Conservation (phyloP, 148 eudicot species). For the Polygonum maritimum region DNA sequence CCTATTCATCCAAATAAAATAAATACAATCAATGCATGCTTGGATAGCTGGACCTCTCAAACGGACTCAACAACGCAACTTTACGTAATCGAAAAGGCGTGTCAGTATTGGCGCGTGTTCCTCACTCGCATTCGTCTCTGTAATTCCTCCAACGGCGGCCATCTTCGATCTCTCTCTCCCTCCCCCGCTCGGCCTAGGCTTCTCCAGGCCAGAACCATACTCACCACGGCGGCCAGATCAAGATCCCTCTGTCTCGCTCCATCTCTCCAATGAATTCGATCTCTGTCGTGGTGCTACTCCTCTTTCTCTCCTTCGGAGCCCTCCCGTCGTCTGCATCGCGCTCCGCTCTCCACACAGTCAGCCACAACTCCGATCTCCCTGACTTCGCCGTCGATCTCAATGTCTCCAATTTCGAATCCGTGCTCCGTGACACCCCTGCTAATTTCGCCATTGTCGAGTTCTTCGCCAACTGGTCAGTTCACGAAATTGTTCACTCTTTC, state of each 20-base stretch:
- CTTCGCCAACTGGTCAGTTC: conserved; percentile 76
- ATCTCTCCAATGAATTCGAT: conserved; percentile 13
- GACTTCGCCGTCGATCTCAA: conserved; percentile 71
- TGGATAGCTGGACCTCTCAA: neutral
- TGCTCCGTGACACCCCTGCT: conserved; percentile 62
- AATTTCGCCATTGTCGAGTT: conserved; percentile 71
- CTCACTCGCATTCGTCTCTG: neutral
- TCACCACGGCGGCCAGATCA: neutral
- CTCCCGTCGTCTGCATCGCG: conserved; percentile 43
- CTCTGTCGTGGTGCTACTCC: conserved; percentile 16
- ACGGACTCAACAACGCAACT: neutral
- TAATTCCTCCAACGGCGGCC: neutral
- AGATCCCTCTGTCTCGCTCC: neutral
- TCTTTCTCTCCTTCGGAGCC: conserved; percentile 14
- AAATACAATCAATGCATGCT: neutral
- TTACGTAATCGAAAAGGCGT: neutral
- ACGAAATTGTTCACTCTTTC: neutral
- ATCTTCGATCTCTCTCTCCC: neutral
- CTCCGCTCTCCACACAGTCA: conserved; percentile 43
- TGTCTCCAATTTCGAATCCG: conserved; percentile 54
- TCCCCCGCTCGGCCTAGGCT: neutral
- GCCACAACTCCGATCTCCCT: conserved; percentile 10
- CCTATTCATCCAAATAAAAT: no score
- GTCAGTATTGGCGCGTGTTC: neutral
- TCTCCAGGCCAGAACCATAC: neutral